Base-by-base conservation (phyloP, 306 rosid genomes). In the Corylus heterophylla region DNA sequence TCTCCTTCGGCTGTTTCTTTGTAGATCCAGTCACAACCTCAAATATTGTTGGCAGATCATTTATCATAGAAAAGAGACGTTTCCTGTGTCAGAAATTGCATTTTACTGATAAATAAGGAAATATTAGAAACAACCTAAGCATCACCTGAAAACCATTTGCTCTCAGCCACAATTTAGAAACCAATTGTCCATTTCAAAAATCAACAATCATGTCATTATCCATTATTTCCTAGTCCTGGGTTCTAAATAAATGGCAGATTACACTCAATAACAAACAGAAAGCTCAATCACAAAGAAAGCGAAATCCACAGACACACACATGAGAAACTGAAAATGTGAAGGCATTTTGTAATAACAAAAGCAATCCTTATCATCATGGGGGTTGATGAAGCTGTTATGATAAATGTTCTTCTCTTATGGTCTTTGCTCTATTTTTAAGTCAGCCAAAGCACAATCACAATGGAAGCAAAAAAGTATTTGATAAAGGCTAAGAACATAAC, bases 1-100 rank as follows among this genome's bases (percentile, higher is more conserved):
- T 93, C 76, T 88, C 94, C 86, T 87, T 89, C 1, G 83, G 25
- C 78, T 81, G 89, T 77, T 81, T 91, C 86, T 84, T 89, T 54
- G 80, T 75, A 59, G 66, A 29, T 76, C 88, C 89, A 2, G 89
- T 81, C 79, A 88, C 88, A 63, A 85, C 84, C 86, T 91, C 96
- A 80, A 78, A 88, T 68, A 91, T 76, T 10, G 96, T 86, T 1
- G 96, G 96, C 73, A 86, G 71, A 80, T 91, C 93, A 83, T 91
- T 91, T 77, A 89, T 89, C 90, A 86, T 74, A 68, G 80, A 71
- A 85, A 91, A 91, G 66, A 91, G 87, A 27, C 88, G 92, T 54
- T 83, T 85, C 86, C 93, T 89, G 85, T 74, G 71, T 45, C 50
- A 86, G 58, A 66, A 78, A 67, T 76, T 35, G 27, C 74, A 69